Evolutionary conservation across 805 yeast species (phyloP).

Genomic region (Cyberlindnera amylophila): DNA sequence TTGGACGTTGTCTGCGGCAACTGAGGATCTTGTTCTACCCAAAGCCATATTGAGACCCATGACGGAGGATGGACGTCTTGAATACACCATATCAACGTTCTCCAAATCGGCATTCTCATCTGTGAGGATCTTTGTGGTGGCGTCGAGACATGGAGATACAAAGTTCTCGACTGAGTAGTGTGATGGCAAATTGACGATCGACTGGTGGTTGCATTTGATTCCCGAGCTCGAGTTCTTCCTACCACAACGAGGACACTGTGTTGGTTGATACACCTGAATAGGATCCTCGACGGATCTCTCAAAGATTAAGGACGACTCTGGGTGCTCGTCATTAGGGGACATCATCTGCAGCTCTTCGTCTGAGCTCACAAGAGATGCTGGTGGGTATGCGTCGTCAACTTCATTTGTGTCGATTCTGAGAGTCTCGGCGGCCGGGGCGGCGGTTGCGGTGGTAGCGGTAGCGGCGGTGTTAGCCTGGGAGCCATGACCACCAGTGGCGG

Average conservation of each 20-base stretch:
- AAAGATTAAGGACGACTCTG: conserved; percentile 47
- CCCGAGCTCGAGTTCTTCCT: conserved; percentile 19
- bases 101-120: conserved; percentile 57
- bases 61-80: conserved; percentile 55
- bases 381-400: conserved; percentile 19
- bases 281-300: conserved; percentile 68
- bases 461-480: conserved; percentile 11
- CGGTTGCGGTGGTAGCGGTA: conserved; percentile 1
- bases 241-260: conserved; percentile 27
- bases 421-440: no score
- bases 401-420: conserved; percentile 17
- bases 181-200: conserved; percentile 31
- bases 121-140: conserved; percentile 62
- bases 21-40: conserved; percentile 33
- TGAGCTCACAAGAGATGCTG: conserved; percentile 13
- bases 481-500: no score
- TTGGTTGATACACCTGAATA: conserved; percentile 26
- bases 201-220: conserved; percentile 27
- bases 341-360: conserved; percentile 6
- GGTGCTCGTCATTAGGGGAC: conserved; percentile 11
- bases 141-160: conserved; percentile 81
- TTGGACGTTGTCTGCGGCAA: conserved; percentile 6
- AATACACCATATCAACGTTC: conserved; percentile 65
- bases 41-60: conserved; percentile 40
- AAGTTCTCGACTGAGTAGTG: conserved; percentile 54